Base-by-base conservation (phyloP, 2,329 filamentous ascomycete species). In the Periconia sp. region DNA sequence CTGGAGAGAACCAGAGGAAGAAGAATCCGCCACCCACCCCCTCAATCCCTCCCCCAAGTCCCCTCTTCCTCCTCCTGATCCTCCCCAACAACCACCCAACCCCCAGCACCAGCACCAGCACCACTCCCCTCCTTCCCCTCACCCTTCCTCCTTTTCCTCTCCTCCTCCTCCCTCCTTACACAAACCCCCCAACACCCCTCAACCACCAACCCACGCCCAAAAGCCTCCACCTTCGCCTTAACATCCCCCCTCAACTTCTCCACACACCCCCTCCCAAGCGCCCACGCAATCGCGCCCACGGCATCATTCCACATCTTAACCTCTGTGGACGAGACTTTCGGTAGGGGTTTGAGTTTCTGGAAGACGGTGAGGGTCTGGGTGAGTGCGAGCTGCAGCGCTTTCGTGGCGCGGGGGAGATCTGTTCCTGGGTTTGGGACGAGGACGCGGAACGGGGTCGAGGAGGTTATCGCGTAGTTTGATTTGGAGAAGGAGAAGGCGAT, bases 321-420 rank as follows among this genome's bases (percentile, higher is more conserved):
- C n/a, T 66, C 63, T 30, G 47, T 49, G 1, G 57, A 52, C 3
- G 52, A 35, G 9, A 69, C 43, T 7, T 40, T 37, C 6, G 64
- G 63, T 13, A 53, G 64, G 1, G 59, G 66, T 35, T 66, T 64
- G 31, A 63, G 60, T 27, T 60, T 54, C 7, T 61, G 53, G 11
- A 71, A 54, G 8, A 61, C 56, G 49, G 68, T 63, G 2, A 72
- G 57, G 3, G 71, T 67, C 3, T 57, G 67, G 62, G 69, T 69
- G 64, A 72, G 68, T 1, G 63, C 58, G 14, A 67, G 69, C 17
- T 69, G 69, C 2, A 69, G 59, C 13, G 59, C 51, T 20, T 53
- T 57, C 17, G 62, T 68, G 6, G 67, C 53, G 20, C 61, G 67
- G 1, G 63, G 60, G 1, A 53, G 40, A 17, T 57, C 53, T 8